Evolutionary conservation across 73 alveolate genomes (phyloP), one percentile per base, ranked within the genome.

Genomic region (Paramecium caudatum): DNA sequence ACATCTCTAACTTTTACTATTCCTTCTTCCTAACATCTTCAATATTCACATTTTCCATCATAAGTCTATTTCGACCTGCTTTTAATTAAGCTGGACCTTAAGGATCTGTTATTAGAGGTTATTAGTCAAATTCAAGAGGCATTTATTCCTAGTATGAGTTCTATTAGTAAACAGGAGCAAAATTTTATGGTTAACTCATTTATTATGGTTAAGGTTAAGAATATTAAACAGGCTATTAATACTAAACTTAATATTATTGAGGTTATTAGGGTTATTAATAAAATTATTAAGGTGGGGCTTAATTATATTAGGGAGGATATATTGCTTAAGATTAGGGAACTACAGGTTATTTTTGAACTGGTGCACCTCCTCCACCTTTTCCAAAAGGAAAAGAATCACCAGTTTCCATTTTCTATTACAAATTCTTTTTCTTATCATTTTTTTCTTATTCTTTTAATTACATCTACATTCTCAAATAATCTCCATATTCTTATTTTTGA

Each of bases 401-500:
- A 3, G 43, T 19, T 74, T 74, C 88, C 43, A 74, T 27, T 45
- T 47, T 41, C 43, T 45, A 27, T 5, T 74, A 41, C 17, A 74
- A 47, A 27, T 74, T 37, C 21, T 74, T 37, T 41, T 74, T 74
- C 19, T 47, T 9, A 34, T 74, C 88, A 27, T 41, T 37, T 45
- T 37, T 37, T 74, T 74, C 39, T 37, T 74, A 7, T 1, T 74
- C 68, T 74, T 74, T 74, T 23, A 37, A 27, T 21, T 41, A 23
- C 88, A 74, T 74, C 43, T 74, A 8, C 88, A 74, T 74, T 74
- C 88, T 36, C 43, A 74, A 23, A 74, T 74, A 74, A 41, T 74
- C 65, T 9, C 88, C 88, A 43, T 74, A 74, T 74, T 74, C 88
- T 74, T 74, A 74, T 74, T 74, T 74, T 5, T 74, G 17, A 1